These are phyloP conservation scores for Rutstroemia sp. DNA, from an alignment of 2,329 filamentous ascomycete species.

Conservation along the genomic window DNA sequence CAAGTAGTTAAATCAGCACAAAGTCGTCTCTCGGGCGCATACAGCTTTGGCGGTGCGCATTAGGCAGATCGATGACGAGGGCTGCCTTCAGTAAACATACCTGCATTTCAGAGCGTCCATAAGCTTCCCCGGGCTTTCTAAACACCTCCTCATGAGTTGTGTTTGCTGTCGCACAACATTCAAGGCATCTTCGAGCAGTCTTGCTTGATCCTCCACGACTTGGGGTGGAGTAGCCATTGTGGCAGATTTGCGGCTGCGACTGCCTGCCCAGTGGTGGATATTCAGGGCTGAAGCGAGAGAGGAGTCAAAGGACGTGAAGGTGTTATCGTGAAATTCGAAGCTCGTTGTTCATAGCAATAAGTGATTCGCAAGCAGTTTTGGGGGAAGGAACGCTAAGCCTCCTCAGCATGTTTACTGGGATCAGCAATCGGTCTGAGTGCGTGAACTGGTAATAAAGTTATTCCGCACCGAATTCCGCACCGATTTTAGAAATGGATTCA, in stretches of 20 bases:
- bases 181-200: conserved; percentile 94
- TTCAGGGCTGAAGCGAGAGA: conserved; percentile 17
- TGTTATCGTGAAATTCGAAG: background rate
- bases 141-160: conserved; percentile 91
- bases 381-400: conserved; percentile 11
- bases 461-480: background rate
- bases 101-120: conserved; percentile 99
- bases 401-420: background rate
- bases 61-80: background rate
- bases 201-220: conserved; percentile 72
- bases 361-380: conserved; percentile 5
- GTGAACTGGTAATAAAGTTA: background rate
- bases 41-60: background rate
- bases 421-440: background rate
- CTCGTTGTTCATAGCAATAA: conserved; percentile 1
- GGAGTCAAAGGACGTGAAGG: background rate
- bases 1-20: conserved; percentile 23
- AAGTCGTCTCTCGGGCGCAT: conserved; percentile 12
- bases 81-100: conserved; percentile 45
- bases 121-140: conserved; percentile 94
- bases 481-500: background rate
- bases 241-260: conserved; percentile 13
- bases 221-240: conserved; percentile 45
- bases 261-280: conserved; percentile 20
- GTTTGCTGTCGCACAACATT: conserved; percentile 96